Evolutionary conservation across 139 green algal genomes (phyloP).

Genomic region (Zygnema circumcarinatum): DNA sequence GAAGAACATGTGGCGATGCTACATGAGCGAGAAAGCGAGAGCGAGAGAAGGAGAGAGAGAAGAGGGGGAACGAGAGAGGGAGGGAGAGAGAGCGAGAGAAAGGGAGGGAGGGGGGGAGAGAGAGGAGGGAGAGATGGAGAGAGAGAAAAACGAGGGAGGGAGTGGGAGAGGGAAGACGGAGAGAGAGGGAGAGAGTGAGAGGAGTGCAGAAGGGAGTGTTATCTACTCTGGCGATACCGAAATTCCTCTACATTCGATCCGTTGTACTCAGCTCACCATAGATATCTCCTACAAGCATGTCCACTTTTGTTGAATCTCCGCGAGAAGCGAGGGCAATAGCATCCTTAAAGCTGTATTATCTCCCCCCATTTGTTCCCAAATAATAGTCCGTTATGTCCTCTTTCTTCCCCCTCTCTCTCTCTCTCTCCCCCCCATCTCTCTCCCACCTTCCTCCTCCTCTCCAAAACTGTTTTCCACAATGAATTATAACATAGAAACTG

Average conservation of each 20-base stretch:
- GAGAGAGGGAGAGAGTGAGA: background rate
- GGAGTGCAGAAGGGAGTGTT: background rate
- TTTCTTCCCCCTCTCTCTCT: conserved; percentile 11
- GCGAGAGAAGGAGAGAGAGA: too few relatives aligned
- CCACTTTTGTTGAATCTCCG: conserved; percentile 47
- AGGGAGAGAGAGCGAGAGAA: too few relatives aligned
- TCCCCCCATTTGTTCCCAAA: background rate
- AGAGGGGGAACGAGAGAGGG: too few relatives aligned
- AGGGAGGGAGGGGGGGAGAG: background rate
- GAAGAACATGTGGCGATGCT: too few relatives aligned
- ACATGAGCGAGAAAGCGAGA: too few relatives aligned
- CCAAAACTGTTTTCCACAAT: too few relatives aligned
- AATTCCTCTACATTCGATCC: too few relatives aligned
- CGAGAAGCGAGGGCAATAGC: conserved; percentile 39
- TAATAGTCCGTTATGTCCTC: background rate
- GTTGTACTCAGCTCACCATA: too few relatives aligned
- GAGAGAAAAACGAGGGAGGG: background rate
- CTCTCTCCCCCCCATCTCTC: conserved; percentile 8
- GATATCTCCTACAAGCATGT: conserved; percentile 60
- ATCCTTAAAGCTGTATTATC: conserved; percentile 41
- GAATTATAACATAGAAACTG: background rate
- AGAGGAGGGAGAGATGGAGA: background rate
- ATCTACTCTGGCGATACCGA: too few relatives aligned
- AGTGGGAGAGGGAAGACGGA: background rate
- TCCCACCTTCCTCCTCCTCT: too few relatives aligned